A percentile compares a stretch with the other conserved stretches of the same genome.
Evolutionary conservation across 345 rosid species (phyloP).

Genomic region (Eucalyptus leucophloia): DNA sequence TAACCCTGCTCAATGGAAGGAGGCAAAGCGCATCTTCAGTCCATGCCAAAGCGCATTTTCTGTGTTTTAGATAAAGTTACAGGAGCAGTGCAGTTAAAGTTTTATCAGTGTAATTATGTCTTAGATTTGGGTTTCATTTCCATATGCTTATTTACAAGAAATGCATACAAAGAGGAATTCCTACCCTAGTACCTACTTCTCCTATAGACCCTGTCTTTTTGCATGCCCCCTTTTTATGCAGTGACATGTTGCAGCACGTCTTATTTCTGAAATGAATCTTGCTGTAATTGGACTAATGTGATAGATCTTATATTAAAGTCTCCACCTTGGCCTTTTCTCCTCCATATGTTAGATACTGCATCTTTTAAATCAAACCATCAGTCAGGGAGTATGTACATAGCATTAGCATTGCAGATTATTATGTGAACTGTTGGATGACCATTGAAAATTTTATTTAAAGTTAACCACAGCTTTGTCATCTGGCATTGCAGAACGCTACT

Average conservation of each 20-base stretch:
- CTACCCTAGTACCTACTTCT: neutral
- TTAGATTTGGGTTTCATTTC: neutral
- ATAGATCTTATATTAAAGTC: neutral
- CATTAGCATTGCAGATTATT: neutral
- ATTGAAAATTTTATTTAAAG: neutral
- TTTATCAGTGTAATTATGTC: neutral
- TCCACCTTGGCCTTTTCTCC: neutral
- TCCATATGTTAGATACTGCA: neutral
- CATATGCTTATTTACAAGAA: neutral
- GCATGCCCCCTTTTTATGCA: neutral
- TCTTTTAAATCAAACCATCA: neutral
- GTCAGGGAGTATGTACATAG: neutral
- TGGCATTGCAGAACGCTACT: conserved; percentile 52
- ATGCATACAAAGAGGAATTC: neutral
- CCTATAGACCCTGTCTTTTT: neutral
- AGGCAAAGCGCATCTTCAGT: neutral
- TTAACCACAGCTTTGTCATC: neutral
- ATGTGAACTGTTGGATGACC: neutral
- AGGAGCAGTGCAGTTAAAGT: neutral
- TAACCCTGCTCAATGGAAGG: neutral
- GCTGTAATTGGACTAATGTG: neutral
- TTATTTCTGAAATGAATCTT: neutral
- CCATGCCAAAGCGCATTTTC: neutral
- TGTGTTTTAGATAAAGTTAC: neutral
- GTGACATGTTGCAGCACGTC: neutral